These are phyloP conservation scores for Coniochaeta prunicola DNA, from an alignment of 2,329 filamentous ascomycete genomes.

Conservation along the genomic window DNA sequence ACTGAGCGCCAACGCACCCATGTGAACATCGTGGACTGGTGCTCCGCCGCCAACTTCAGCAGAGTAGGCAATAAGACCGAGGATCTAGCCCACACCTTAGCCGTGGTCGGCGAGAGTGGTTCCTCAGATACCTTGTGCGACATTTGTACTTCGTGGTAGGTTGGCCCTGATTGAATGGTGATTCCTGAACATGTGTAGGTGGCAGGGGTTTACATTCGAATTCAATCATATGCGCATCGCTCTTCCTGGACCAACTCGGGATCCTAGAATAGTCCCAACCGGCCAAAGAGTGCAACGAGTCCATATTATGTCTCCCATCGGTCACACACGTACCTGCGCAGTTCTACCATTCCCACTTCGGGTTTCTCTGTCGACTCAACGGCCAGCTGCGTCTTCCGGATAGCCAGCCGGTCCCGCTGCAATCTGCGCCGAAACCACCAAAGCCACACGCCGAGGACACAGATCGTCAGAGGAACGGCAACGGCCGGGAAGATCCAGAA, in stretches of 20 bases:
- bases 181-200: no score
- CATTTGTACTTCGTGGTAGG: no score
- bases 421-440: neutral
- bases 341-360: neutral
- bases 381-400: neutral
- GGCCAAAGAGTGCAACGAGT: no score
- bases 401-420: neutral
- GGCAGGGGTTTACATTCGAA: no score
- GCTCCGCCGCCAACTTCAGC: slow-evolving; percentile 44
- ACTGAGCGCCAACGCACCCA: slow-evolving; percentile 53
- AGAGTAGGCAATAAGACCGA: slow-evolving; percentile 46
- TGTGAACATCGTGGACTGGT: slow-evolving; percentile 50
- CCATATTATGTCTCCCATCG: neutral
- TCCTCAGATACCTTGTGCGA: slow-evolving; percentile 51
- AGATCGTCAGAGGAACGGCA: neutral
- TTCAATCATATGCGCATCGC: no score
- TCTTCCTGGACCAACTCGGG: no score
- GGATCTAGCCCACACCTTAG: slow-evolving; percentile 50
- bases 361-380: neutral
- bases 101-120: slow-evolving; percentile 14
- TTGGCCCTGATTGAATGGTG: no score
- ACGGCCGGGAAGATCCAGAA: neutral
- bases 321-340: neutral
- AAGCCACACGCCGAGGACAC: neutral
- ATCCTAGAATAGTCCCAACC: no score